Conservation (phyloP, 1,284 basidiomycete species). For the Phlebopus sp. region DNA sequence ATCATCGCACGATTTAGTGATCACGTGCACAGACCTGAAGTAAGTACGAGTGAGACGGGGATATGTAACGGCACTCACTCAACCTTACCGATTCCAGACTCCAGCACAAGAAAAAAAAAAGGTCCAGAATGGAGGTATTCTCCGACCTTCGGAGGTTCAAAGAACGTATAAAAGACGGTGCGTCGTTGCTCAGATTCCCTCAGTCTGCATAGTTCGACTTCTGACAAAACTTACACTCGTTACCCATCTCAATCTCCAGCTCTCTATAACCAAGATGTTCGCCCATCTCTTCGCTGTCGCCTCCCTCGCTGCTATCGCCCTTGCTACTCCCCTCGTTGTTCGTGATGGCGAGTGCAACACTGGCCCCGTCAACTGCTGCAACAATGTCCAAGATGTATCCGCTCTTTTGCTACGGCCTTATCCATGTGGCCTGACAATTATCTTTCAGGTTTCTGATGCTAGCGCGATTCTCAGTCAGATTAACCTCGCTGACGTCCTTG, state of each 20-base stretch:
- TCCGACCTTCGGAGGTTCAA: neutral
- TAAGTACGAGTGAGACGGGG: too few relatives aligned
- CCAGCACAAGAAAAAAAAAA: neutral
- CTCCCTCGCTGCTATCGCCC: constrained; percentile 16
- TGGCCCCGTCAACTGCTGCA: constrained; percentile 14
- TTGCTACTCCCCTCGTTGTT: constrained; percentile 7
- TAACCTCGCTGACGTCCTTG: neutral
- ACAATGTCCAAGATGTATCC: constrained; percentile 6
- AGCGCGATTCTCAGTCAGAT: fast-evolving
- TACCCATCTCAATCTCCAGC: neutral
- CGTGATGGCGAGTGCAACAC: constrained; percentile 11
- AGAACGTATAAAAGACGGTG: constrained; percentile 14
- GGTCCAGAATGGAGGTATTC: neutral
- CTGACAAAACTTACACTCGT: constrained; percentile 12
- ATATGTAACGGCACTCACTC: constrained; percentile 1
- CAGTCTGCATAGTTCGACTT: constrained; percentile 3
- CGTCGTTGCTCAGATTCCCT: neutral
- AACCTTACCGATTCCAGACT: constrained; percentile 3
- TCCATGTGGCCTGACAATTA: neutral
- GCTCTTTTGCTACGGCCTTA: fast-evolving
- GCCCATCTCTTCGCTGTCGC: constrained; percentile 22
- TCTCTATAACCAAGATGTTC: constrained; percentile 15
- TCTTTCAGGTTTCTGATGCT: neutral
- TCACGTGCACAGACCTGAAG: too few relatives aligned
- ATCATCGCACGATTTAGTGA: too few relatives aligned